Conservation (phyloP, 495 filamentous ascomycete genomes). For the Penicillium psychrofluorescens region DNA sequence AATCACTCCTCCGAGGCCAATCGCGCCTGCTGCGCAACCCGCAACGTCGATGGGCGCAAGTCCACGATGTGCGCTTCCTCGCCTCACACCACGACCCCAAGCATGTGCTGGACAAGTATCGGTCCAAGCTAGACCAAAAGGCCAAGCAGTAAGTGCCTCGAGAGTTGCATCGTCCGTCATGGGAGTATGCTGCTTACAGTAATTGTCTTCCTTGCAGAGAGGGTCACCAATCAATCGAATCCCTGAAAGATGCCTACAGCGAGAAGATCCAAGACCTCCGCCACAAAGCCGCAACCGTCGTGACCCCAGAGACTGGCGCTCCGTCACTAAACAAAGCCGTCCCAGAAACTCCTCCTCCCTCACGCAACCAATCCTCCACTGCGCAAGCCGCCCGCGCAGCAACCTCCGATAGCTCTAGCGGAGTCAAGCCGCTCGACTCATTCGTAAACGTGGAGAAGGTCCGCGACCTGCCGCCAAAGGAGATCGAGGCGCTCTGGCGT, state of each 20-base stretch:
- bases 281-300: conserved; percentile 50
- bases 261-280: conserved; percentile 68
- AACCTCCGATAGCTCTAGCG: conserved; percentile 27
- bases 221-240: conserved; percentile 64
- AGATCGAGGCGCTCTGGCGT: conserved; percentile 86
- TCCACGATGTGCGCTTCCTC: conserved; percentile 86
- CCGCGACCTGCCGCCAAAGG: conserved; percentile 60
- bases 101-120: conserved; percentile 74
- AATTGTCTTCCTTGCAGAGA: conserved; percentile 38
- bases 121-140: conserved; percentile 75
- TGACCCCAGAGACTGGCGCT: conserved; percentile 40
- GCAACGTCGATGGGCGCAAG: conserved; percentile 84
- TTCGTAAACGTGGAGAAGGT: conserved; percentile 81
- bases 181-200: neutral
- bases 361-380: conserved; percentile 21
- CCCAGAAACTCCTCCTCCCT: conserved; percentile 21
- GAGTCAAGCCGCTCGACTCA: conserved; percentile 72
- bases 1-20: conserved; percentile 19
- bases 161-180: neutral
- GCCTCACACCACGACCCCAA: conserved; percentile 57
- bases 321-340: conserved; percentile 4
- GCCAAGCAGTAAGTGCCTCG: conserved; percentile 56
- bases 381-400: conserved; percentile 23
- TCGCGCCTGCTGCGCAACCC: conserved; percentile 23
- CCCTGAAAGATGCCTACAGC: conserved; percentile 73